These are phyloP conservation scores for Amanita molliuscula DNA, from an alignment of 768 basidiomycete species.

Conservation along the genomic window DNA sequence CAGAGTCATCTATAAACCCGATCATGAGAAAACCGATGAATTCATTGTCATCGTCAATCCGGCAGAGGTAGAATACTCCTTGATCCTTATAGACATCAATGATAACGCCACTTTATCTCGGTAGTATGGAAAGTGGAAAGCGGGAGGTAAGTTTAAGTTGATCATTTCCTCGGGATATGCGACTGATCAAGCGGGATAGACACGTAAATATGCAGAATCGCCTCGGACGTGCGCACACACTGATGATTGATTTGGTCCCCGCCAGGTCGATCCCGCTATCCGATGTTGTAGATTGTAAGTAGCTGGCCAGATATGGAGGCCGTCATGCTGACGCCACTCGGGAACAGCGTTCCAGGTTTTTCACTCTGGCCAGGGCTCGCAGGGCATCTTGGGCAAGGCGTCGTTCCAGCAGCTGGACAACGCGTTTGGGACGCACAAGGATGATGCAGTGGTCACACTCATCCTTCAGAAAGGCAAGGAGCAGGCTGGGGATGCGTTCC, in stretches of 20 bases:
- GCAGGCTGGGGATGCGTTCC: conserved; percentile 37
- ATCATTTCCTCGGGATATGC: conserved; percentile 11
- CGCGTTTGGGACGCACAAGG: conserved; percentile 54
- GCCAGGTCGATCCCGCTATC: conserved; percentile 57
- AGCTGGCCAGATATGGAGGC: neutral
- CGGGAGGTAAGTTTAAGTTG: conserved; percentile 46
- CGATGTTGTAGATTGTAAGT: conserved; percentile 77
- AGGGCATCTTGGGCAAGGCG: conserved; percentile 63
- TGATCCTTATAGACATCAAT: neutral
- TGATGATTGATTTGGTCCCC: conserved; percentile 10
- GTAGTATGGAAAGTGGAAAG: conserved; percentile 73
- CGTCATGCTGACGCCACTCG: neutral
- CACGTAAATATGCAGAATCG: conserved; percentile 40
- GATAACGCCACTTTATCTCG: conserved; percentile 4
- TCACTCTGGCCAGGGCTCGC: conserved; percentile 60
- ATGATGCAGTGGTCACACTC: conserved; percentile 47
- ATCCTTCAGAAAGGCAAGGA: conserved; percentile 58
- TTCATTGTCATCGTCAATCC: conserved; percentile 61
- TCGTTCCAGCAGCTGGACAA: conserved; percentile 82
- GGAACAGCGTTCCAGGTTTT: conserved; percentile 59
- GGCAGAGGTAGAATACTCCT: conserved; percentile 38
- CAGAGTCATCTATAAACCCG: conserved; percentile 76
- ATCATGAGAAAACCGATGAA: conserved; percentile 61
- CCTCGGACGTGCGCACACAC: neutral
- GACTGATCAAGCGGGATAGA: conserved; percentile 29